Evolutionary conservation across 129 eudicot species (phyloP), one percentile per base, ranked within the genome.

Genomic region (Silybum marianum): DNA sequence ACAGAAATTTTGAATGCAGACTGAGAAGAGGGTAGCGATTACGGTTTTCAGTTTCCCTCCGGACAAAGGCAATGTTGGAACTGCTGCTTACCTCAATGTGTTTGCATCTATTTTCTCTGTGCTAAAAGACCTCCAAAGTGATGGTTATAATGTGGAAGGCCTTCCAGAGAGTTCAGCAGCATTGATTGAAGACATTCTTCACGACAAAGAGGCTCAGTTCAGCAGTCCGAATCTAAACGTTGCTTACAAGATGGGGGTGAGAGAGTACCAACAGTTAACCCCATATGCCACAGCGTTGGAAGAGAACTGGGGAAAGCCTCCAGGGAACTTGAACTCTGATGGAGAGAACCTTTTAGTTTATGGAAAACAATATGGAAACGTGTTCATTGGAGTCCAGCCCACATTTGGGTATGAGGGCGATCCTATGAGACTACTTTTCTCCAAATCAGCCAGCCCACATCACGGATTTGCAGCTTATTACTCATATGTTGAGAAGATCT

Each of bases 301-400:
- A 84, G 99, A 96, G 10, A 96, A 96, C 90, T 96, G 99, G 99
- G 99, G 99, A 71, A 96, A 96, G 75, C 92, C 99, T 1, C 99
- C 99, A n/a, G 99, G 99, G 51, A 96, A 93, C 71, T 79, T 96
- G 86, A 96, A 96, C 79, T 96, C 99, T 0, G 99, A 96, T 48
- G 98, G 99, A 19, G 99, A 96, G 81, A 96, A 96, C 74, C 99
- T 96, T 40, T 71, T 96, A 84, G 99, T 96, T 38, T 96, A 93
- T 21, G 99, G 99, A 4, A 96, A 96, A 73, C 92, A 88, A 66
- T 96, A 88, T 10, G 99, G 99, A 77, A 93, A 96, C 42, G 86
- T 96, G 28, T 96, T 96, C 86, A 96, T 96, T n/a, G 99, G 99
- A 5, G 97, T 96, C 66, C 99, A 96, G 76, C 99, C 99, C n/a